Evolutionary conservation across 768 basidiomycete species (phyloP), one percentile per base, ranked within the genome.

Genomic region (Tulasnella sp.): DNA sequence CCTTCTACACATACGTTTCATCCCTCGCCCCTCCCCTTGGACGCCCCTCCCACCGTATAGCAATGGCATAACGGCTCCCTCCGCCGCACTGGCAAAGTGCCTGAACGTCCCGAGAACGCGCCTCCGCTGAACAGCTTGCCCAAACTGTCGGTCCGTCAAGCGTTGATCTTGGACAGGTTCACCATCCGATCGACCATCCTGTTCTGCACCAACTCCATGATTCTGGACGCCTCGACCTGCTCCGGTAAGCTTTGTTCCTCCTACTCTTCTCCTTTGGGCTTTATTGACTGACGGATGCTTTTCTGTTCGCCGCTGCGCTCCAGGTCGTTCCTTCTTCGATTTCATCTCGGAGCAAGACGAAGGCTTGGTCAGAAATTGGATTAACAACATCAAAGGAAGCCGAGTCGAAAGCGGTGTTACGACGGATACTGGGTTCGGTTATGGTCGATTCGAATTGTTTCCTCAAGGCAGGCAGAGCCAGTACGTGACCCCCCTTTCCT

Each of bases 401-500:
- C 93, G 93, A 24, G 93, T 94, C 74, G 94, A 94, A 81, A 94
- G 94, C 84, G 89, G 90, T 3, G 52, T 74, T 14, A 94, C 93
- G 34, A 92, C 92, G 83, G 93, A 94, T 81, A 93, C 93, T 44
- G 94, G 94, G 0, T 95, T 95, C 83, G 94, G 93, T 21, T 95
- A 92, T 85, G 93, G 93, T 24, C 89, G 88, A 82, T 95, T 95
- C 82, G 86, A 84, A 58, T 82, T 93, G 3, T 84, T 88, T 76
- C 84, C 88, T 1, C 87, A 87, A 74, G 92, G 92, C 0, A 86
- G 94, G 80, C 91, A 77, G 27, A 77, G 76, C 76, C 76, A 77
- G 76, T 74, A 40, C 21, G 73, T 74, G 27, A 18, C 34, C 21
- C 80, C 36, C 48, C 21, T 40, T 72, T 71, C 40, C 14, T 39